Conservation (phyloP, 345 rosid genomes). For the Crucihimalaya himalaica region DNA sequence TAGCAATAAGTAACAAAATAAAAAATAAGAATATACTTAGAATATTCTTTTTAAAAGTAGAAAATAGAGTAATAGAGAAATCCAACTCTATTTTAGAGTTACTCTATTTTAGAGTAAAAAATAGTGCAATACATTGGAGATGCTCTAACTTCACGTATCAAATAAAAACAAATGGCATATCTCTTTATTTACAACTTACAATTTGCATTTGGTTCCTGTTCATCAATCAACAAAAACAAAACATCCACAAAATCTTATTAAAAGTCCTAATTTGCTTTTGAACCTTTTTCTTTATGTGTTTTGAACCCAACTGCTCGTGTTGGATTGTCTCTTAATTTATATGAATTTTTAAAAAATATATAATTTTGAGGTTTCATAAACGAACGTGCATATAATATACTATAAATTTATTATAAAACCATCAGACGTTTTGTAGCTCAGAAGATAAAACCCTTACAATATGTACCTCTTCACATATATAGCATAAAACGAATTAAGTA, state of each 20-base stretch:
- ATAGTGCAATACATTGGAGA: too few species aligned
- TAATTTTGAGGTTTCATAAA: neutral
- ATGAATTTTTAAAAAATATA: neutral
- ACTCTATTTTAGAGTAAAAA: too few species aligned
- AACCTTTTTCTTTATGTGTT: neutral
- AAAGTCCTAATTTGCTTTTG: neutral
- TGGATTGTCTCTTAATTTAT: neutral
- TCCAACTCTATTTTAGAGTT: too few species aligned
- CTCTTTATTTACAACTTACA: neutral
- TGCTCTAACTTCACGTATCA: neutral
- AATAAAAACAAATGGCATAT: neutral
- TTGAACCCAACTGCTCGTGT: neutral
- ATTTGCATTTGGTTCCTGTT: neutral
- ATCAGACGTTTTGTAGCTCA: slow-evolving; percentile 16
- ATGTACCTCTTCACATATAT: neutral
- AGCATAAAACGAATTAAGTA: neutral
- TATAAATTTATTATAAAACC: neutral
- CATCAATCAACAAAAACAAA: neutral
- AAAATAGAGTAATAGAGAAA: too few species aligned
- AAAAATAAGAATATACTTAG: too few species aligned
- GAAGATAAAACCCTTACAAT: slow-evolving; percentile 1
- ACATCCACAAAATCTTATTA: neutral
- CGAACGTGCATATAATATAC: too few species aligned
- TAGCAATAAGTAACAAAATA: too few species aligned
- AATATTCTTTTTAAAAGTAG: too few species aligned